Conservation (phyloP, 257 asterid species). For the Solanum gandarillasii region DNA sequence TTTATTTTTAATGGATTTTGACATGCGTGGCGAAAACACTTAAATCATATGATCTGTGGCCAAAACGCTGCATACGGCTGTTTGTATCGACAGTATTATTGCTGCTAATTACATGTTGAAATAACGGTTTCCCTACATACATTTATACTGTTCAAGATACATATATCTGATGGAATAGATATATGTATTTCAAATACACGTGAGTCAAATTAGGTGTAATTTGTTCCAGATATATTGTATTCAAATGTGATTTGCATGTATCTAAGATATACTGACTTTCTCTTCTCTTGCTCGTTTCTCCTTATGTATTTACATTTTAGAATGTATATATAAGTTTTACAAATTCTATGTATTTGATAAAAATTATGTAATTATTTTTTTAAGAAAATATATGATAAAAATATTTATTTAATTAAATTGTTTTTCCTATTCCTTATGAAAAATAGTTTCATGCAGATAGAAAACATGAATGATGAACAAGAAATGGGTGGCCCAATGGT, state of each 20-base stretch:
- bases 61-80: neutral
- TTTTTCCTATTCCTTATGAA: neutral
- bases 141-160: no score
- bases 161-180: no score
- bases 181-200: no score
- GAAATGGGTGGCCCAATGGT: neutral
- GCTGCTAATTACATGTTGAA: neutral
- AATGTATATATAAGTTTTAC: no score
- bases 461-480: neutral
- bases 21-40: neutral
- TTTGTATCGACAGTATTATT: neutral
- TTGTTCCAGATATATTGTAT: no score
- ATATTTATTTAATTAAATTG: no score
- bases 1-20: neutral
- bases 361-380: no score
- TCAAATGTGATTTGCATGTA: neutral
- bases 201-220: no score
- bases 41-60: neutral
- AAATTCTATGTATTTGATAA: no score
- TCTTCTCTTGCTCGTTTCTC: neutral
- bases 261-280: no score
- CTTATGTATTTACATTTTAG: neutral
- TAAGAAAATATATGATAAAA: no score
- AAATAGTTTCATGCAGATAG: neutral
- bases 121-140: neutral